Conservation (phyloP, 495 filamentous ascomycete genomes). For the Aspergillus olivimuriae region DNA sequence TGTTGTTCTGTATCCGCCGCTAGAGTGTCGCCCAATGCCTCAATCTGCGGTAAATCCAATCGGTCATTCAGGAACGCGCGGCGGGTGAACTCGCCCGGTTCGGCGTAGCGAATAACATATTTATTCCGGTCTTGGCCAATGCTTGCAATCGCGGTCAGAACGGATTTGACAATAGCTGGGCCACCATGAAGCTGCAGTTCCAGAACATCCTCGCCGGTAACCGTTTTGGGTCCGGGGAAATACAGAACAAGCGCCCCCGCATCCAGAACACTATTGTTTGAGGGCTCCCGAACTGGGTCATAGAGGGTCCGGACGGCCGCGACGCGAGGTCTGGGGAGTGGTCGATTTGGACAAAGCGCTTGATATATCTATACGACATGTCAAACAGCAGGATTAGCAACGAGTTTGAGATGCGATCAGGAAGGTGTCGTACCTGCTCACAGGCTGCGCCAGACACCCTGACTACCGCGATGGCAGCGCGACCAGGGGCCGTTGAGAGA, state of each 20-base stretch:
- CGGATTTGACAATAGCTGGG: slow-evolving; percentile 75
- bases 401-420: no score
- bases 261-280: slow-evolving; percentile 57
- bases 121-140: slow-evolving; percentile 15
- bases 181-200: slow-evolving; percentile 96
- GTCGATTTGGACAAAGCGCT: slow-evolving; percentile 60
- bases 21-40: slow-evolving; percentile 80
- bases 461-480: slow-evolving; percentile 87
- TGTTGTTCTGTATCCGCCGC: slow-evolving; percentile 91
- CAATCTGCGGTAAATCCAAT: slow-evolving; percentile 86
- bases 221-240: slow-evolving; percentile 77
- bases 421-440: slow-evolving; percentile 51
- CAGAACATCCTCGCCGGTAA: slow-evolving; percentile 87
- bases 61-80: slow-evolving; percentile 86
- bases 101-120: slow-evolving; percentile 76
- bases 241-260: slow-evolving; percentile 77
- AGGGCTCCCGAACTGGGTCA: slow-evolving; percentile 45
- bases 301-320: slow-evolving; percentile 74
- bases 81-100: slow-evolving; percentile 92
- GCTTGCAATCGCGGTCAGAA: slow-evolving; percentile 69
- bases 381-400: no score
- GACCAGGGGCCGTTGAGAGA: slow-evolving; percentile 78
- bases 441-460: slow-evolving; percentile 79
- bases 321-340: slow-evolving; percentile 63
- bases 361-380: slow-evolving; percentile 75